These are phyloP conservation scores for Crepidotus variabilis DNA, from an alignment of 768 basidiomycete genomes.

Conservation along the genomic window DNA sequence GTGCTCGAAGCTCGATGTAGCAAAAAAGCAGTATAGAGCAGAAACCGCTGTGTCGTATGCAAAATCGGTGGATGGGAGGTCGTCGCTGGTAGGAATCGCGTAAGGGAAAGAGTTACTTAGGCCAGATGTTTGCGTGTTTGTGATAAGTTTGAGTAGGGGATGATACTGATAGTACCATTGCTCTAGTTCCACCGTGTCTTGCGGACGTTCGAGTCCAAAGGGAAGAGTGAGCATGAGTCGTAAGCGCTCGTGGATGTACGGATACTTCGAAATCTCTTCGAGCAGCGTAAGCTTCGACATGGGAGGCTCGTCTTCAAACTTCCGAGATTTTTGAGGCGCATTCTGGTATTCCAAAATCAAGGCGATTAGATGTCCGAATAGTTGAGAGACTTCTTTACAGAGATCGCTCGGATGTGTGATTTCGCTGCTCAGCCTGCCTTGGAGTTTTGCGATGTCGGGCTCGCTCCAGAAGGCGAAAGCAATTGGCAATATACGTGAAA, in stretches of 20 bases:
- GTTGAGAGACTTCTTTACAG: constrained; percentile 38
- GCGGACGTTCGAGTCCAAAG: constrained; percentile 13
- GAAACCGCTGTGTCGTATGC: constrained; percentile 37
- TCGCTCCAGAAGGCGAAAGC: constrained; percentile 40
- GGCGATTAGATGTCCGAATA: constrained; percentile 34
- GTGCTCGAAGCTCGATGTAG: constrained; percentile 37
- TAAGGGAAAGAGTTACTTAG: constrained; percentile 11
- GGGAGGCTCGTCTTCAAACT: constrained; percentile 5
- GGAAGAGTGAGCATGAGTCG: constrained; percentile 29
- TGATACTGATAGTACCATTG: constrained; percentile 30
- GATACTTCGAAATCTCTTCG: constrained; percentile 33
- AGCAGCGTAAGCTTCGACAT: constrained; percentile 36
- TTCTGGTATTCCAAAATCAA: constrained; percentile 28
- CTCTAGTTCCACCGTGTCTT: constrained; percentile 24
- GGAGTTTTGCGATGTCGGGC: constrained; percentile 23
- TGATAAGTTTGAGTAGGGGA: constrained; percentile 34
- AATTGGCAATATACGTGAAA: constrained; percentile 44
- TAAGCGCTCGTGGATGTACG: constrained; percentile 29
- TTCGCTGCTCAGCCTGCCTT: constrained; percentile 35
- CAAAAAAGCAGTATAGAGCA: constrained; percentile 42
- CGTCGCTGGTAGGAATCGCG: constrained; percentile 24
- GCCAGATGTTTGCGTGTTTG: constrained; percentile 18
- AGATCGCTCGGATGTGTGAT: constrained; percentile 40
- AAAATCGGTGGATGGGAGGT: constrained; percentile 36
- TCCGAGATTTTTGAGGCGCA: constrained; percentile 1